A percentile compares a stretch with the other conserved stretches of the same genome.
Evolutionary conservation across 768 basidiomycete genomes (phyloP).

Genomic region (Agrocybe pediades): DNA sequence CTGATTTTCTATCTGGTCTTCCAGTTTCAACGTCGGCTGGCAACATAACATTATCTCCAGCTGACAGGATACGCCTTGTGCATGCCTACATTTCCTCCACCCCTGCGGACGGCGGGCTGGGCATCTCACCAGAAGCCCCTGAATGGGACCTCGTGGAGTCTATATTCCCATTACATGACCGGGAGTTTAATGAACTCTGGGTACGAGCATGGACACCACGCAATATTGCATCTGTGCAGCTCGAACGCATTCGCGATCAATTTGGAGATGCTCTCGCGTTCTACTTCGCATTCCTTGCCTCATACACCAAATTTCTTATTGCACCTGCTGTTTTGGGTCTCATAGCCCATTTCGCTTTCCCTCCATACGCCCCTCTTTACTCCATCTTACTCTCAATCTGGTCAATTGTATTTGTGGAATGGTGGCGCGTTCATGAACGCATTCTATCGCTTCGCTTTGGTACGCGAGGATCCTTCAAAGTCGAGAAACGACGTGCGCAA

Average conservation of each 20-base stretch:
- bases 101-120: constrained; percentile 78
- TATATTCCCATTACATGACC: constrained; percentile 84
- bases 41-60: constrained; percentile 54
- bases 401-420: constrained; percentile 86
- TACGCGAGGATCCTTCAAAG: constrained; percentile 73
- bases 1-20: constrained; percentile 77
- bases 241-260: constrained; percentile 72
- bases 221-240: constrained; percentile 61
- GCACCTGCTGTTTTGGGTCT: constrained; percentile 76
- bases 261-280: constrained; percentile 84
- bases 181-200: constrained; percentile 79
- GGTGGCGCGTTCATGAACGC: constrained; percentile 88
- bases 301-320: constrained; percentile 79
- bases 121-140: constrained; percentile 68
- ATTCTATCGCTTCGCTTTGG: constrained; percentile 84
- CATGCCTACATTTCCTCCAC: constrained; percentile 72
- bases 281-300: constrained; percentile 87
- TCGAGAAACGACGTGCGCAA: constrained; percentile 71
- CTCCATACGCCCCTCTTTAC: constrained; percentile 77
- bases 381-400: constrained; percentile 79
- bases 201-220: constrained; percentile 72
- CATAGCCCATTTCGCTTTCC: constrained; percentile 67
- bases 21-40: constrained; percentile 52
- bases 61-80: constrained; percentile 82
- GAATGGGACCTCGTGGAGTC: constrained; percentile 84